These are phyloP conservation scores for Sugiyamaella qingdaonensis DNA, from an alignment of 805 yeast species.

Conservation along the genomic window DNA sequence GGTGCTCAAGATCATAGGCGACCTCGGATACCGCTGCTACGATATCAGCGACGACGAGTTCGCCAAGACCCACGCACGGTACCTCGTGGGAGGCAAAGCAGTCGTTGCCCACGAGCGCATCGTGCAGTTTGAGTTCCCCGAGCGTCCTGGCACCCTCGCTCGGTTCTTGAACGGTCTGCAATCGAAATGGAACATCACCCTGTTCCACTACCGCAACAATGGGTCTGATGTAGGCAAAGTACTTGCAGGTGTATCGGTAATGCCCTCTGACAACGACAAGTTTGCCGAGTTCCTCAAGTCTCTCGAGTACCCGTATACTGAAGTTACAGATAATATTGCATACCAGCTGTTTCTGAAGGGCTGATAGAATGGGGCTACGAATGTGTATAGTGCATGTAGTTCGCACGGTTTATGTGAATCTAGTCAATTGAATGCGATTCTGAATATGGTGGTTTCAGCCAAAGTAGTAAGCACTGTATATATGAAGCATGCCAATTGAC, in stretches of 20 bases:
- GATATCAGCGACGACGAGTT: conserved; percentile 91
- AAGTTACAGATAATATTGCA: conserved; percentile 83
- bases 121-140: conserved; percentile 90
- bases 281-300: conserved; percentile 65
- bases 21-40: conserved; percentile 64
- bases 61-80: conserved; percentile 95
- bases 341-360: conserved; percentile 65
- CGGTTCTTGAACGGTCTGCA: conserved; percentile 70
- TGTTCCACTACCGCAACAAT: conserved; percentile 95
- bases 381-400: too few species aligned
- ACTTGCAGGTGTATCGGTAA: conserved; percentile 83
- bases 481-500: too few species aligned
- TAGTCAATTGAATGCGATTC: too few species aligned
- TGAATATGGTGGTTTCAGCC: too few species aligned
- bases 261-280: conserved; percentile 59
- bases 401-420: too few species aligned
- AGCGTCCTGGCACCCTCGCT: conserved; percentile 90
- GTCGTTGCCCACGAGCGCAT: conserved; percentile 69
- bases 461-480: too few species aligned
- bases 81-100: conserved; percentile 89
- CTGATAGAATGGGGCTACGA: not conserved
- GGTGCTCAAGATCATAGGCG: conserved; percentile 55
- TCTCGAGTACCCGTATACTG: conserved; percentile 71
- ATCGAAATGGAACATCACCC: conserved; percentile 82
- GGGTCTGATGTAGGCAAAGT: conserved; percentile 95